phyloP scores from a whole-genome alignment of 2,329 filamentous ascomycete genomes.

The Fusarium stilboides region DNA sequence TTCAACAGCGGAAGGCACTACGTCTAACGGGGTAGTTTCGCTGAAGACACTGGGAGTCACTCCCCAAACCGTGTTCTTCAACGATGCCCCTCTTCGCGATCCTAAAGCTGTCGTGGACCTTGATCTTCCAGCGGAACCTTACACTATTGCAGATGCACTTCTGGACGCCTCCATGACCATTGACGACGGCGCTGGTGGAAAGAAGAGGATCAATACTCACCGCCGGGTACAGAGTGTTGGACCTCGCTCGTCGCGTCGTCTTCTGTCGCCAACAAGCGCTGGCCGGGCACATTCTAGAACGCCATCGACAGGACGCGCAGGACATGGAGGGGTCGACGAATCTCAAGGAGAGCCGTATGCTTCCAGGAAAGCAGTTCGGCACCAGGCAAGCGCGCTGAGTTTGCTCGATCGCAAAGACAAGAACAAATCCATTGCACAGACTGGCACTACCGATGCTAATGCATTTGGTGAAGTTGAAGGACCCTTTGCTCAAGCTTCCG shows the following conservation, averaged over 20 bases:
- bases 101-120: conserved; percentile 54
- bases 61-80: conserved; percentile 93
- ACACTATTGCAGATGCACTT: conserved; percentile 91
- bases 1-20: conserved; percentile 54
- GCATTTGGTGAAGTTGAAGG: conserved; percentile 74
- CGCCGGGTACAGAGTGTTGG: conserved; percentile 61
- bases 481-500: conserved; percentile 61
- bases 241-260: conserved; percentile 49
- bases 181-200: conserved; percentile 74
- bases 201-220: conserved; percentile 67
- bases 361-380: conserved; percentile 64
- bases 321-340: conserved; percentile 54
- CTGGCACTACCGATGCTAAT: conserved; percentile 71
- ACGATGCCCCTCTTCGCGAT: conserved; percentile 75
- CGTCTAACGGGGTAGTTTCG: conserved; percentile 69
- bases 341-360: conserved; percentile 61
- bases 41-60: conserved; percentile 83
- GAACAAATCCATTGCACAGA: conserved; percentile 72
- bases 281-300: conserved; percentile 57
- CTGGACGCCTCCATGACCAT: conserved; percentile 93
- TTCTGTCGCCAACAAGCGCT: conserved; percentile 52
- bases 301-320: conserved; percentile 52
- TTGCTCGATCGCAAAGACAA: conserved; percentile 72
- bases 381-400: conserved; percentile 72
- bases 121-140: conserved; percentile 62